phyloP scores from a whole-genome alignment of 495 filamentous ascomycete genomes.

The Lentithecium fluviatile region DNA sequence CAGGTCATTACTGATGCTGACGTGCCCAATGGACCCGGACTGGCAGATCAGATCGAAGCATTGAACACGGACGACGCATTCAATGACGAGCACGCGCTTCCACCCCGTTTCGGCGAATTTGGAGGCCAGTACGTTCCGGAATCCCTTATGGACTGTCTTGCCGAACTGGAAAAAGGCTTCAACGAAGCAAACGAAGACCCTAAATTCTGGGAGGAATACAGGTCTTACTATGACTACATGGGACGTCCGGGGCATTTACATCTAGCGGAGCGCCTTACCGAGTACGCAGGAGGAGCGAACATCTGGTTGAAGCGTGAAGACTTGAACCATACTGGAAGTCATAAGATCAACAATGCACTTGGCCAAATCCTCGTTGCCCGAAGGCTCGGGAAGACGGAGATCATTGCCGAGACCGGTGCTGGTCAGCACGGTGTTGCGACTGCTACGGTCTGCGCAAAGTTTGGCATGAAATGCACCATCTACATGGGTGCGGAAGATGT shows the following conservation, averaged over 20 bases:
- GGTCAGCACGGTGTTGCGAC: slow-evolving; percentile 96
- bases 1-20: slow-evolving; percentile 63
- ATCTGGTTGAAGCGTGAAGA: slow-evolving; percentile 97
- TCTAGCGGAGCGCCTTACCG: slow-evolving; percentile 80
- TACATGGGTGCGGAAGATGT: slow-evolving; percentile 98
- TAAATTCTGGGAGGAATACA: slow-evolving; percentile 95
- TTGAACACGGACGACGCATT: slow-evolving; percentile 53
- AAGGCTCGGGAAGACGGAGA: slow-evolving; percentile 82
- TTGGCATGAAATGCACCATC: slow-evolving; percentile 91
- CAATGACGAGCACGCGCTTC: slow-evolving; percentile 54
- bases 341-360: slow-evolving; percentile 97
- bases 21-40: slow-evolving; percentile 56
- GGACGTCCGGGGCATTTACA: slow-evolving; percentile 90
- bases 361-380: slow-evolving; percentile 83
- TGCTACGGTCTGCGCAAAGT: slow-evolving; percentile 93
- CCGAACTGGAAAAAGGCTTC: slow-evolving; percentile 90
- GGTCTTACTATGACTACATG: slow-evolving; percentile 97
- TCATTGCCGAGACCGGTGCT: slow-evolving; percentile 96
- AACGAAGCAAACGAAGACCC: slow-evolving; percentile 79
- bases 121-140: slow-evolving; percentile 99
- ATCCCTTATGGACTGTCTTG: slow-evolving; percentile 93
- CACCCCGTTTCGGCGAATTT: slow-evolving; percentile 91
- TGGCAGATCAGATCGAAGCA: slow-evolving; percentile 71
- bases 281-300: slow-evolving; percentile 82
- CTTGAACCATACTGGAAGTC: slow-evolving; percentile 74